Base-by-base conservation (phyloP, 1,139 yeast genomes). In the Saccharomycopsis phalli region DNA sequence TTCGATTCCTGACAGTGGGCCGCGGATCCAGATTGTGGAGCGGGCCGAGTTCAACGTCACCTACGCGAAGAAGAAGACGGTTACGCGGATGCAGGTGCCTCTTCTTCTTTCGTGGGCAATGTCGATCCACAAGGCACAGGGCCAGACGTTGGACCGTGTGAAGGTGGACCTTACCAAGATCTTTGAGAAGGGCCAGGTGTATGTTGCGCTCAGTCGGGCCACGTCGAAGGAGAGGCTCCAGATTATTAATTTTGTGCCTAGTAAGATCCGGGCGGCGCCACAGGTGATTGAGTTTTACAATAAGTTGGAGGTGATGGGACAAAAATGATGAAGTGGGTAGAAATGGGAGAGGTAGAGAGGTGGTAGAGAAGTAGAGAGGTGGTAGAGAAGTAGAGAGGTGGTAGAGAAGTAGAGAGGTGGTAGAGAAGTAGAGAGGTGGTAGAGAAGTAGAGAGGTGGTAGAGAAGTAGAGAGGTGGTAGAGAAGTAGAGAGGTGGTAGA, bases 151-250 rank as follows among this genome's bases (percentile, higher is more conserved):
- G 38, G 78, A 74, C 31, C 60, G 93, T 43, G 77, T 86, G n/a
- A 69, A 74, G 48, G 91, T 86, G 4, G 93, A 86, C 53, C 62
- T 86, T 42, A 63, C 69, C 23, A 71, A 69, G 49, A 73, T 79
- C 23, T 86, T 86, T 54, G 95, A 84, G 55, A 78, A 74, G 37
- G 95, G 95, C 11, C 94, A 84, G 53, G 91, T 81, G 2, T 84
- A 84, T 53, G 95, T 87, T 17, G 96, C 98, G 0, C 65, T 88
- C 28, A 83, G 95, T 29, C 71, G 98, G 61, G 95, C 96, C 2
- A 83, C 81, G 0, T 71, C 79, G 32, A 75, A 75, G 47, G 86
- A 81, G 6, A 68, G 74, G 22, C 64, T 88, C 14, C 93, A 88
- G 56, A 77, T 88, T 28, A 57, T 71, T 36, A 84, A 86, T 48